These are phyloP conservation scores for Aspergillus candidus DNA, from an alignment of 2,329 filamentous ascomycete species.

Conservation along the genomic window DNA sequence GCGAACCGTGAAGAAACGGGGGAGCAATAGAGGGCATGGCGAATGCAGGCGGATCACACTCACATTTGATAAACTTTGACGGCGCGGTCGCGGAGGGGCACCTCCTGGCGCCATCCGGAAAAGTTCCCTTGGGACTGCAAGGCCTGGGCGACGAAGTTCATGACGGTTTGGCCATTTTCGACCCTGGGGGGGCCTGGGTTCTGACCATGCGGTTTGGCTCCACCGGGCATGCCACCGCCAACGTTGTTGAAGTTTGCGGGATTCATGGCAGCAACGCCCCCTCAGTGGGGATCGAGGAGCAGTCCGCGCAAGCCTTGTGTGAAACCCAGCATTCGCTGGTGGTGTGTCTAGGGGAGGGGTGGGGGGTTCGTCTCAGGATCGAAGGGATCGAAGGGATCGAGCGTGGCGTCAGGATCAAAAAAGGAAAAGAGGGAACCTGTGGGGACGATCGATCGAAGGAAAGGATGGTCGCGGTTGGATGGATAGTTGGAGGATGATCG, in stretches of 20 bases:
- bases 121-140: constrained; percentile 39
- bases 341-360: neutral
- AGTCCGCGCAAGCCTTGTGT: constrained; percentile 26
- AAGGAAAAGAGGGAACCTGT: too few species aligned
- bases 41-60: constrained; percentile 14
- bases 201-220: constrained; percentile 26
- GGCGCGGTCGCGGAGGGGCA: constrained; percentile 35
- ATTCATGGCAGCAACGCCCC: constrained; percentile 39
- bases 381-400: too few species aligned
- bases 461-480: too few species aligned
- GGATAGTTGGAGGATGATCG: neutral
- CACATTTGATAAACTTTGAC: constrained; percentile 42
- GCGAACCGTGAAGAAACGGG: neutral
- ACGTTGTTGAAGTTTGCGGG: constrained; percentile 34
- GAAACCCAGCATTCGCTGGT: constrained; percentile 34
- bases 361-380: too few species aligned
- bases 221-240: constrained; percentile 31
- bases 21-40: neutral
- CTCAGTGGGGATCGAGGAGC: constrained; percentile 32
- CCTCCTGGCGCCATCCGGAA: constrained; percentile 40
- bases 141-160: constrained; percentile 34
- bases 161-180: constrained; percentile 33
- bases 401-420: too few species aligned
- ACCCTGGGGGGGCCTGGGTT: constrained; percentile 28
- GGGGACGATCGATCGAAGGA: too few species aligned